phyloP scores from a whole-genome alignment of 805 yeast species.

The Metschnikowia aberdeeniae region DNA sequence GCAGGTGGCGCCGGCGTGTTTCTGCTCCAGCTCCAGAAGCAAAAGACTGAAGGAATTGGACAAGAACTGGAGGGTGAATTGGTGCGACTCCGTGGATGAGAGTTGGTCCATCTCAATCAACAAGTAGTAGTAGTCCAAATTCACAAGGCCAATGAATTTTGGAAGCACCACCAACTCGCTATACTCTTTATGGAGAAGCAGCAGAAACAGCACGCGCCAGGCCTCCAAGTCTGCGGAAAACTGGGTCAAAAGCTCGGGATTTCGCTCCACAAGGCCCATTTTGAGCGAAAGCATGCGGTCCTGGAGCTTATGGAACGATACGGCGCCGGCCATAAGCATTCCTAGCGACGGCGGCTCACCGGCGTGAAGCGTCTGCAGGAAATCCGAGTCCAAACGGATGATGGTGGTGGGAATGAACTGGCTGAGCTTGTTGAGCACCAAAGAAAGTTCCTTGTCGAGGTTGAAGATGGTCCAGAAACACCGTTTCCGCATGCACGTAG shows the following conservation, averaged over 20 bases:
- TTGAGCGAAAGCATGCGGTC: constrained; percentile 21
- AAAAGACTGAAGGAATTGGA: constrained; percentile 37
- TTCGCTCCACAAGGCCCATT: constrained; percentile 10
- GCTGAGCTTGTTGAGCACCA: constrained; percentile 33
- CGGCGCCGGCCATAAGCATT: constrained; percentile 20
- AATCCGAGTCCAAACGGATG: constrained; percentile 18
- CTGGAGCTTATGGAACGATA: constrained; percentile 23
- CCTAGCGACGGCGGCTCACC: constrained; percentile 23
- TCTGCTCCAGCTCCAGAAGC: constrained; percentile 18
- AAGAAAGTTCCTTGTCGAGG: constrained; percentile 36
- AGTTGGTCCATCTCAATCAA: constrained; percentile 40
- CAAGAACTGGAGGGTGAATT: constrained; percentile 39
- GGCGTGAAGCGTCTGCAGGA: constrained; percentile 13
- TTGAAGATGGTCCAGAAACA: constrained; percentile 38
- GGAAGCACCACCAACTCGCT: constrained; percentile 26
- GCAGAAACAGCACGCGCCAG: constrained; percentile 34
- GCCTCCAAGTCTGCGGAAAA: constrained; percentile 32
- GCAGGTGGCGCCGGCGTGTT: constrained; percentile 15
- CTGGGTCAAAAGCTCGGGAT: constrained; percentile 11
- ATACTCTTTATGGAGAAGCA: constrained; percentile 25
- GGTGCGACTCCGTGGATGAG: constrained; percentile 34
- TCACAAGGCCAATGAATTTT: constrained; percentile 31
- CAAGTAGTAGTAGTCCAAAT: constrained; percentile 37
- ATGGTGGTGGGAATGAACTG: constrained; percentile 28
- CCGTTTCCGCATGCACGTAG: constrained; percentile 12